phyloP scores from a whole-genome alignment of 768 basidiomycete species.

The Cyclocybe aegerita region DNA sequence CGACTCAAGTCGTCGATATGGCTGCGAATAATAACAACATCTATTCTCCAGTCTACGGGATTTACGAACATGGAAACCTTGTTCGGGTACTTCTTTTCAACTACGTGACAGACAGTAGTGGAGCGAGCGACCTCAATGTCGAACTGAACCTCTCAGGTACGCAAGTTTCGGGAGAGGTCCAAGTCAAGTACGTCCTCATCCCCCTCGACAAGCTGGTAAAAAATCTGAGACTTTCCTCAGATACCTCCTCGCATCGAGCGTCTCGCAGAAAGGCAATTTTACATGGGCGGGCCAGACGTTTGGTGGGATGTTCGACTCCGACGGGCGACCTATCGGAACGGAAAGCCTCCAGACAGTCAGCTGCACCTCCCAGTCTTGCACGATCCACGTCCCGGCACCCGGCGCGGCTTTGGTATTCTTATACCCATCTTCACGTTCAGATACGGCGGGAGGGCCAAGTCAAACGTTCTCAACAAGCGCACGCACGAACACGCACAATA shows the following conservation, averaged over 20 bases:
- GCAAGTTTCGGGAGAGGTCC: conserved; percentile 44
- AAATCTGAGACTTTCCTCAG: conserved; percentile 26
- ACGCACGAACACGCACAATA: conserved; percentile 47
- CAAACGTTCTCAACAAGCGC: conserved; percentile 54
- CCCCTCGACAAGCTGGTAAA: background rate
- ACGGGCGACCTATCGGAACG: conserved; percentile 59
- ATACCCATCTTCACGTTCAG: conserved; percentile 34
- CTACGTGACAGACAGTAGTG: conserved; percentile 60
- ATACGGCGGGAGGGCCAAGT: conserved; percentile 31
- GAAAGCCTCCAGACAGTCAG: conserved; percentile 50
- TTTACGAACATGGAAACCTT: conserved; percentile 69
- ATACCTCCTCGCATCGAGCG: conserved; percentile 49
- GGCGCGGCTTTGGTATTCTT: conserved; percentile 73
- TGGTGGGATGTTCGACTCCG: conserved; percentile 57
- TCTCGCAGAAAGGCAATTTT: conserved; percentile 54
- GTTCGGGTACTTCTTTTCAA: conserved; percentile 71
- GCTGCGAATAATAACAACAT: conserved; percentile 47
- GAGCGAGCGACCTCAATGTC: conserved; percentile 54
- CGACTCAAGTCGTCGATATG: conserved; percentile 66
- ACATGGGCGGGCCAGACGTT: conserved; percentile 69
- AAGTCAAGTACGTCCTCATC: conserved; percentile 50
- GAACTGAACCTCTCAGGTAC: conserved; percentile 46
- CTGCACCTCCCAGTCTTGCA: conserved; percentile 50
- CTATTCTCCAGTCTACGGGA: conserved; percentile 65
- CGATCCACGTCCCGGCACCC: conserved; percentile 65